phyloP scores from a whole-genome alignment of 768 basidiomycete genomes.

The Agaricus subrufescens region DNA sequence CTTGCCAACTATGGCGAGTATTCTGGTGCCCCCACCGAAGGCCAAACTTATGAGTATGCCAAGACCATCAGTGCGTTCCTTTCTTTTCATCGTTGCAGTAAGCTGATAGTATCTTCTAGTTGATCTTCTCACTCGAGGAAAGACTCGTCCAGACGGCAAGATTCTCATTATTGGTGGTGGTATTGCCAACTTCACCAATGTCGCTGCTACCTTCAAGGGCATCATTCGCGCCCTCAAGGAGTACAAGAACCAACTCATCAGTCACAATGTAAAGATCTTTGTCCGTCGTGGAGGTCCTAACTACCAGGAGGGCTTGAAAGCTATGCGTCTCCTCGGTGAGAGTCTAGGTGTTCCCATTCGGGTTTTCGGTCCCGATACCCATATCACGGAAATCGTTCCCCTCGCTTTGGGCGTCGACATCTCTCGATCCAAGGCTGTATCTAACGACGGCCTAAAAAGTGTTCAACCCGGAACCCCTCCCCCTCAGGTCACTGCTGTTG shows the following conservation, averaged over 20 bases:
- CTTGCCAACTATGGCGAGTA: slow-evolving; percentile 99
- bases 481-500: slow-evolving; percentile 29
- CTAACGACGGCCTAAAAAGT: slow-evolving; percentile 26
- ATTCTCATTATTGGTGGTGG: slow-evolving; percentile 99
- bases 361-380: slow-evolving; percentile 96
- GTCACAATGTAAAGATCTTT: slow-evolving; percentile 88
- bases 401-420: slow-evolving; percentile 88
- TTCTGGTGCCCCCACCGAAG: slow-evolving; percentile 96
- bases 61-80: slow-evolving; percentile 83
- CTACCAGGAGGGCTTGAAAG: slow-evolving; percentile 97
- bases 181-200: slow-evolving; percentile 99
- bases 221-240: slow-evolving; percentile 97
- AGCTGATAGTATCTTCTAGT: slow-evolving; percentile 34
- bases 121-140: slow-evolving; percentile 91
- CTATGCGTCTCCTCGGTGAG: slow-evolving; percentile 96
- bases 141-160: slow-evolving; percentile 83
- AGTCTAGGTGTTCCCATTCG: slow-evolving; percentile 95
- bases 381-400: slow-evolving; percentile 98
- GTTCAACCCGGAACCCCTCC: slow-evolving; percentile 35
- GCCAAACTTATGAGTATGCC: slow-evolving; percentile 98
- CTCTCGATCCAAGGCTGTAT: slow-evolving; percentile 32
- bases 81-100: not conserved
- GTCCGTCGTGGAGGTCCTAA: slow-evolving; percentile 98
- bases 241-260: slow-evolving; percentile 80
- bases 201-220: slow-evolving; percentile 99